Evolutionary conservation across 495 filamentous ascomycete genomes (phyloP).

Genomic region (Neurospora terricola): DNA sequence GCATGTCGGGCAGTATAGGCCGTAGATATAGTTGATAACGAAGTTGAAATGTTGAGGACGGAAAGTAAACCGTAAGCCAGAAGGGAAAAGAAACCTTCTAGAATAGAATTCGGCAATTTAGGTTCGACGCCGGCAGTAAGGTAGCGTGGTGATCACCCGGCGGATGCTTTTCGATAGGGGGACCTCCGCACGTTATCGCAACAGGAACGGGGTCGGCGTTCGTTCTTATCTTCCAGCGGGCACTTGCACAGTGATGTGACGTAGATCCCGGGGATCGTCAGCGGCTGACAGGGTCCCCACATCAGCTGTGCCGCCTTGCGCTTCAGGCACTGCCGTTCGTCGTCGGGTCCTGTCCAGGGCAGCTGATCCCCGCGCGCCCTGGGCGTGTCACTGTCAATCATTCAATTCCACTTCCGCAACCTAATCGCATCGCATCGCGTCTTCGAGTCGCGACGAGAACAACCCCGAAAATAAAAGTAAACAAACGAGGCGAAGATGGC

Average conservation of each 20-base stretch:
- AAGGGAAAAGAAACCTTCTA: neutral
- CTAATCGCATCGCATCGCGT: conserved; percentile 4
- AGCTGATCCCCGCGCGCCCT: neutral
- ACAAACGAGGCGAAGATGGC: conserved; percentile 7
- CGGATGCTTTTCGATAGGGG: neutral
- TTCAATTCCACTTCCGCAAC: neutral
- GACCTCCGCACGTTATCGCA: neutral
- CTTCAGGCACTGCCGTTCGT: conserved; percentile 12
- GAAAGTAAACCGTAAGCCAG: neutral
- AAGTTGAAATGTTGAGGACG: neutral
- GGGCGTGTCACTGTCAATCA: neutral
- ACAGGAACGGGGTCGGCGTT: neutral
- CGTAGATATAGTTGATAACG: neutral
- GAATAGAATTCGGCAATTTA: neutral
- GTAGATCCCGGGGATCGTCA: neutral
- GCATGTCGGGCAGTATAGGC: neutral
- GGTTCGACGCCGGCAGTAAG: neutral
- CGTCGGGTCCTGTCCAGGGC: no score
- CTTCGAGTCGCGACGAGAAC: neutral
- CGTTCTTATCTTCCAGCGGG: neutral
- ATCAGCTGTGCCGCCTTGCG: conserved; percentile 9
- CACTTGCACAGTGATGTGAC: conserved; percentile 4
- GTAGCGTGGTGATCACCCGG: neutral
- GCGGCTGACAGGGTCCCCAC: neutral
- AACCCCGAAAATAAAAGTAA: neutral